Evolutionary conservation across 805 yeast species (phyloP).

Genomic region (Komagataella mondaviorum): DNA sequence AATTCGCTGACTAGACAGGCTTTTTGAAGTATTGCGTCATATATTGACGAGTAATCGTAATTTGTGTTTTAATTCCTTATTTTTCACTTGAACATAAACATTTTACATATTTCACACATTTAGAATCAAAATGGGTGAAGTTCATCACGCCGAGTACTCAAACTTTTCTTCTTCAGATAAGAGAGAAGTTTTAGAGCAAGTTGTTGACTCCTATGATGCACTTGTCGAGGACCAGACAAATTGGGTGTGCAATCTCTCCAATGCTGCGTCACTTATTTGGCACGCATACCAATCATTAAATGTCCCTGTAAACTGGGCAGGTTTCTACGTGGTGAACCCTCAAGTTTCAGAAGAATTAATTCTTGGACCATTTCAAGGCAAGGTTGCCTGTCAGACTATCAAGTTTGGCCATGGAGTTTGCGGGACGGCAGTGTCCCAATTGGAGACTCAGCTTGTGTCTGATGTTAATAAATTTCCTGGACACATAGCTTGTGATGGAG

Average conservation of each 20-base stretch:
- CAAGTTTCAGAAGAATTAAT: constrained; percentile 31
- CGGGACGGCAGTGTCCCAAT: constrained; percentile 60
- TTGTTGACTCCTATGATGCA: constrained; percentile 52
- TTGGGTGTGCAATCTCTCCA: constrained; percentile 86
- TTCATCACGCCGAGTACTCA: constrained; percentile 61
- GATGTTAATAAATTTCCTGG: constrained; percentile 77
- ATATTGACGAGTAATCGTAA: neutral
- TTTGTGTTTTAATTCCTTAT: neutral
- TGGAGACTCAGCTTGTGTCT: constrained; percentile 57
- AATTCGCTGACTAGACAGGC: neutral
- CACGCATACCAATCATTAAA: constrained; percentile 59
- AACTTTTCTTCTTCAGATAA: constrained; percentile 29
- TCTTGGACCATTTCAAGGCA: constrained; percentile 92
- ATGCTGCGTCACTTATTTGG: constrained; percentile 81
- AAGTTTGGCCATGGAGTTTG: constrained; percentile 79
- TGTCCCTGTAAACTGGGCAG: constrained; percentile 76
- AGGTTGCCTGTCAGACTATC: constrained; percentile 88
- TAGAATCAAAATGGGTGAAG: neutral
- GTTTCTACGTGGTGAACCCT: constrained; percentile 57
- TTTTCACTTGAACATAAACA: neutral
- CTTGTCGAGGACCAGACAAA: constrained; percentile 48
- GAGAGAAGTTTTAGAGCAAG: constrained; percentile 41
- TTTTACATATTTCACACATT: neutral
- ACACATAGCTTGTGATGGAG: constrained; percentile 96
- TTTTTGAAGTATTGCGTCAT: neutral